These are phyloP conservation scores for Mitragyna speciosa DNA, from an alignment of 257 asterid genomes.

Conservation along the genomic window DNA sequence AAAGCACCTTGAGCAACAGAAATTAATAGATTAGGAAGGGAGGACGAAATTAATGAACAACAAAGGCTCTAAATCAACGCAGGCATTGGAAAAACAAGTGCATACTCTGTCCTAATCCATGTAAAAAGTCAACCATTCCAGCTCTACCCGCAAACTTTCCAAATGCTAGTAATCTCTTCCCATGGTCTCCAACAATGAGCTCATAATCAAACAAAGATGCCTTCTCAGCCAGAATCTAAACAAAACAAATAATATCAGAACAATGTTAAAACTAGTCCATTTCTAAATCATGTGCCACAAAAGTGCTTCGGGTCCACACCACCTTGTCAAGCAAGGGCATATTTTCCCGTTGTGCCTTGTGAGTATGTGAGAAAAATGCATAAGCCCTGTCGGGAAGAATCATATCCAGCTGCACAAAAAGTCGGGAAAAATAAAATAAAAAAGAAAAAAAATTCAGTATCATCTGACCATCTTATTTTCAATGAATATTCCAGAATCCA, in stretches of 20 bases:
- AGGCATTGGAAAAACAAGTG: background rate
- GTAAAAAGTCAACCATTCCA: constrained; percentile 81
- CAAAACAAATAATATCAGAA: constrained; percentile 15
- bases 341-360: constrained; percentile 91
- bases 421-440: background rate
- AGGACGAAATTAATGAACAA: background rate
- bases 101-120: constrained; percentile 85
- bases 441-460: background rate
- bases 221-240: constrained; percentile 69
- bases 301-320: background rate
- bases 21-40: background rate
- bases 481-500: background rate
- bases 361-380: constrained; percentile 95
- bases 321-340: constrained; percentile 99
- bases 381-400: constrained; percentile 85
- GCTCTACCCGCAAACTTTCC: constrained; percentile 97
- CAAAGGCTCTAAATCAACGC: background rate
- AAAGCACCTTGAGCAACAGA: background rate
- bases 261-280: background rate
- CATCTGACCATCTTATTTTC: background rate
- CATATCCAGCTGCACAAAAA: constrained; percentile 80
- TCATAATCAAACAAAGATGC: constrained; percentile 89
- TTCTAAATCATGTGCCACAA: background rate
- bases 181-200: constrained; percentile 86
- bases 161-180: constrained; percentile 82